Evolutionary conservation across 306 rosid genomes (phyloP), one percentile per base, ranked within the genome.

Genomic region (Acacia melanoxylon): DNA sequence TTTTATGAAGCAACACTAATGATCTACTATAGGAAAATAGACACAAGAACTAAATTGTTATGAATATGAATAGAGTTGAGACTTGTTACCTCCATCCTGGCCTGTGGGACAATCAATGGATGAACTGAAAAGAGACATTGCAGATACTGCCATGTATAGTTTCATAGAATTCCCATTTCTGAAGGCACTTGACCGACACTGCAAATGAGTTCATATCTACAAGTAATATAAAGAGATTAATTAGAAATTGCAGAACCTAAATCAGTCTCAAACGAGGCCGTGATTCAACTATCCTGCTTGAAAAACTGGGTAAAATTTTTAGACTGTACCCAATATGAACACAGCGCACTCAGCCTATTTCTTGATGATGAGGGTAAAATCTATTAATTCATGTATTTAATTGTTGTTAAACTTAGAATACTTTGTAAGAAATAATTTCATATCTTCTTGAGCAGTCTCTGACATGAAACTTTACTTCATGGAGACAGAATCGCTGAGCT

Each of bases 71-170:
- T 42, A 22, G 25, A 15, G 69, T 41, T 42, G 48, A 63, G 65
- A 52, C 35, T 70, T 14, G 66, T 48, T 81, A 92, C 98, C 97
- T 92, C 98, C 88, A 96, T 89, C 86, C 97, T 97, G 13, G 93
- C 97, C 97, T 10, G 94, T 90, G 89, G 91, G 97, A 96, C 97
- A 96, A 92, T 83, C 77, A 93, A 83, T 24, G 97, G 97, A 84
- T 78, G 92, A 81, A 93, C 83, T 2, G 97, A 13, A 63, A 68
- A 94, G 89, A 82, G 68, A 69, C 12, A 85, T 68, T 44, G 98
- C 97, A 68, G 97, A 91, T 76, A 94, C 99, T 40, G 94, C 97
- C 91, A 88, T 91, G 83, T 92, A 80, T 66, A 92, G 83, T 62
- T 90, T 56, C 89, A 79, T 92, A 16, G 94, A 84, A 86, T 91